Conservation (phyloP, 306 rosid species). For the Cajanus cajan region DNA sequence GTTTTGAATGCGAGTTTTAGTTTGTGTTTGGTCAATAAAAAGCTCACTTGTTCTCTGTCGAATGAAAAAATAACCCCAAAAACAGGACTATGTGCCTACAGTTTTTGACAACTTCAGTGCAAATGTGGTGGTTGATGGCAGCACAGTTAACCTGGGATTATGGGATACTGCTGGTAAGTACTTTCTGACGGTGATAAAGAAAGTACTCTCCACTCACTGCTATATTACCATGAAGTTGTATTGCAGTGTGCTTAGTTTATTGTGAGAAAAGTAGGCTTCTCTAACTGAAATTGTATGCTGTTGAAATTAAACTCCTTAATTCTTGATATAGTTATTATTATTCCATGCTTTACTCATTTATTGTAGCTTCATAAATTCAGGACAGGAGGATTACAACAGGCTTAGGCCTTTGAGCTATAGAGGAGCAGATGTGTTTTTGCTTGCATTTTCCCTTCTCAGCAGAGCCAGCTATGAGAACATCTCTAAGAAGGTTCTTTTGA, state of each 20-base stretch:
- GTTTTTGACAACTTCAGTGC: slow-evolving; percentile 96
- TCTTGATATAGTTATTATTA: neutral
- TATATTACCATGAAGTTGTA: neutral
- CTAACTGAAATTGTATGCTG: neutral
- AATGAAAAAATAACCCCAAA: neutral
- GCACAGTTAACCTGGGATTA: slow-evolving; percentile 85
- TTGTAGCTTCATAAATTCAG: slow-evolving; percentile 40
- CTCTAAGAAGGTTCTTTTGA: slow-evolving; percentile 66
- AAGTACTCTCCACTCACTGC: neutral
- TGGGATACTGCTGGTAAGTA: slow-evolving; percentile 94
- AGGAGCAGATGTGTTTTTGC: slow-evolving; percentile 92
- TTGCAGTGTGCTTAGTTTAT: neutral
- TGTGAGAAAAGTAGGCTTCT: neutral
- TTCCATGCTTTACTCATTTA: neutral
- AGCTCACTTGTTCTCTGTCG: slow-evolving; percentile 10
- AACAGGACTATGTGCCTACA: slow-evolving; percentile 87
- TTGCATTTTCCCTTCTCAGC: slow-evolving; percentile 92
- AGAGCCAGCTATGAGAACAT: slow-evolving; percentile 94
- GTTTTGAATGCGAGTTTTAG: neutral
- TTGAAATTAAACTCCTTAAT: neutral
- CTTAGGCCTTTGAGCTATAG: slow-evolving; percentile 95
- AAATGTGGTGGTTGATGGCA: slow-evolving; percentile 93
- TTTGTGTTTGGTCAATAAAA: neutral
- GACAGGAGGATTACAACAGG: slow-evolving; percentile 93
- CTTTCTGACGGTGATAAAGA: neutral